These are phyloP conservation scores for Capsella rubella DNA, from an alignment of 441 rosid genomes.

Conservation along the genomic window DNA sequence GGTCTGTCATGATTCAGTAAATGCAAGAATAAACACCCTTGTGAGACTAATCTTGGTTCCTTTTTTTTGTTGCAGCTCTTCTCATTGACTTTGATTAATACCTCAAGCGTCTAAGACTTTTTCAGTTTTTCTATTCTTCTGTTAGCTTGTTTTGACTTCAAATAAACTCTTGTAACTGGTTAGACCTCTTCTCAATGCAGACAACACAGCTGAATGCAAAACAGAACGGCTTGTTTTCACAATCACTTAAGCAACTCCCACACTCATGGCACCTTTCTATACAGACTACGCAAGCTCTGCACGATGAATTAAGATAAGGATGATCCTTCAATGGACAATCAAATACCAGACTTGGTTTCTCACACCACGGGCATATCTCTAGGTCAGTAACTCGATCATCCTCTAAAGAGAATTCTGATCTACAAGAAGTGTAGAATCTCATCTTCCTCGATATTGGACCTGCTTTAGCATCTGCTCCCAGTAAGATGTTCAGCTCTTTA, in stretches of 20 bases:
- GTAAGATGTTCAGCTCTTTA: slow-evolving; percentile 47
- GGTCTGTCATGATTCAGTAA: slow-evolving; percentile 14
- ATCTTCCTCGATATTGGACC: slow-evolving; percentile 39
- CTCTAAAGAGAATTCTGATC: slow-evolving; percentile 40
- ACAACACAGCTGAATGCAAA: slow-evolving; percentile 45
- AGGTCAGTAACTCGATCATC: slow-evolving; percentile 48
- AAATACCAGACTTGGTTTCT: slow-evolving; percentile 49
- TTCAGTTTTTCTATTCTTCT: background rate
- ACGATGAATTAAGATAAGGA: slow-evolving; percentile 36
- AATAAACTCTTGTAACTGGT: slow-evolving; percentile 1
- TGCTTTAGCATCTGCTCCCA: slow-evolving; percentile 40
- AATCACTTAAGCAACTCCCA: slow-evolving; percentile 52
- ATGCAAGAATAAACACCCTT: background rate
- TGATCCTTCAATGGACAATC: slow-evolving; percentile 44
- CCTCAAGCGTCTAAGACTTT: background rate
- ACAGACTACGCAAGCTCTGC: slow-evolving; percentile 57
- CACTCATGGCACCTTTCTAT: slow-evolving; percentile 50
- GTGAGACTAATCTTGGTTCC: slow-evolving; percentile 2
- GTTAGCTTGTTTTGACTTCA: slow-evolving; percentile 16
- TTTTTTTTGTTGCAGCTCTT: background rate
- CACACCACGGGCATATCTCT: slow-evolving; percentile 54
- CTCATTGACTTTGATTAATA: slow-evolving; percentile 14
- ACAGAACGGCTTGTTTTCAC: slow-evolving; percentile 47
- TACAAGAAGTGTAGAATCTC: slow-evolving; percentile 40
- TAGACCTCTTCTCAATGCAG: slow-evolving; percentile 36